Evolutionary conservation across 192 early-diverging fungal genomes (phyloP).

Genomic region (Dimargaris cristalligena): DNA sequence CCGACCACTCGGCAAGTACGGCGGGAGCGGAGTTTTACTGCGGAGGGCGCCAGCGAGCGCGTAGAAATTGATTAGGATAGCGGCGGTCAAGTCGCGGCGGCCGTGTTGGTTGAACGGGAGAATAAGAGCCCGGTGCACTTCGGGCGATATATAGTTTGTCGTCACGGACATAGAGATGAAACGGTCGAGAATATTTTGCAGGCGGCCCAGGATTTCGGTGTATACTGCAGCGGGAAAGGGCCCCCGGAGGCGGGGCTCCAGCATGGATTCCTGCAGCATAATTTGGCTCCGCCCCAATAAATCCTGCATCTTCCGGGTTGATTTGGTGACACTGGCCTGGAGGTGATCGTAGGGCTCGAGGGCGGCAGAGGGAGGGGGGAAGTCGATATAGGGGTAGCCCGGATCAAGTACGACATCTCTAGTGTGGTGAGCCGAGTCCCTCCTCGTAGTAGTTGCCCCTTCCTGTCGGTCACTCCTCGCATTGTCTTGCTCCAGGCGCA

Average conservation of each 20-base stretch:
- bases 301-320: not conserved
- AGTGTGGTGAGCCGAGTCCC: not conserved
- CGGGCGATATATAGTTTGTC: constrained; percentile 5
- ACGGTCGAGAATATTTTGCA: constrained; percentile 6
- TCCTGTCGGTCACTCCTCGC: too few species aligned
- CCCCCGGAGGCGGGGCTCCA: constrained; percentile 3
- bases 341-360: not conserved
- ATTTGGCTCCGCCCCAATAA: not conserved
- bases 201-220: not conserved
- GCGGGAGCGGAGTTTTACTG: not conserved
- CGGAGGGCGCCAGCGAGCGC: not conserved
- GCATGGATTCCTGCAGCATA: not conserved
- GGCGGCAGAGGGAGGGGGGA: not conserved
- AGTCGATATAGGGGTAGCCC: not conserved
- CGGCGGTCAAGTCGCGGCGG: constrained; percentile 1
- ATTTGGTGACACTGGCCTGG: not conserved
- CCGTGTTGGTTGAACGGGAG: constrained; percentile 4
- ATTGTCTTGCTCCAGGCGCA: not conserved
- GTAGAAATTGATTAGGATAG: constrained; percentile 2
- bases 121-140: not conserved
- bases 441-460: too few species aligned
- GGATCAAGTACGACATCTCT: too few species aligned
- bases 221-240: not conserved
- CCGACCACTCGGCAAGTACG: constrained; percentile 4
- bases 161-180: constrained; percentile 6